Evolutionary conservation across 495 filamentous ascomycete genomes (phyloP).

Genomic region (Penicillium dipodomyicola): DNA sequence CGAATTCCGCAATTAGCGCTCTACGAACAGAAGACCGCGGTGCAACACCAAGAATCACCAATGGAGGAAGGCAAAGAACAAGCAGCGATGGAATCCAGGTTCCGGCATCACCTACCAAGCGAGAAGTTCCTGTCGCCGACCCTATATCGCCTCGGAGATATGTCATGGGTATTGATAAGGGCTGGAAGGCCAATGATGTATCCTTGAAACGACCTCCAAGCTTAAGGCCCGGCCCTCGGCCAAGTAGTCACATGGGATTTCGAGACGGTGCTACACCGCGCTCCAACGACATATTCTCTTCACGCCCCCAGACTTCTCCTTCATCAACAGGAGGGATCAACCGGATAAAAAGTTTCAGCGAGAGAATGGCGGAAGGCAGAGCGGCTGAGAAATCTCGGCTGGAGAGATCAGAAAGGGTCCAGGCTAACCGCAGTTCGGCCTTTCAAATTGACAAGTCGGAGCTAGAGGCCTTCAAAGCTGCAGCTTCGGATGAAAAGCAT

Average conservation of each 20-base stretch:
- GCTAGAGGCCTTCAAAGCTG: conserved; percentile 62
- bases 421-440: conserved; percentile 62
- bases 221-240: conserved; percentile 22
- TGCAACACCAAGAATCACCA: conserved; percentile 27
- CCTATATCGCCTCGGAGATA: conserved; percentile 78
- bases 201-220: conserved; percentile 74
- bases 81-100: conserved; percentile 60
- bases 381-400: conserved; percentile 46
- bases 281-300: conserved; percentile 21
- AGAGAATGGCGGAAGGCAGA: conserved; percentile 71
- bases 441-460: conserved; percentile 68
- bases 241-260: conserved; percentile 35
- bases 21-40: conserved; percentile 21
- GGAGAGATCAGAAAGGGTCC: conserved; percentile 54
- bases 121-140: conserved; percentile 42
- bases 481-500: conserved; percentile 47
- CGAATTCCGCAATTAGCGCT: conserved; percentile 28
- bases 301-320: conserved; percentile 30
- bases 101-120: conserved; percentile 72
- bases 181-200: conserved; percentile 74
- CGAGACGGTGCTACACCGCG: conserved; percentile 29
- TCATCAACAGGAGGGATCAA: conserved; percentile 28
- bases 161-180: conserved; percentile 86
- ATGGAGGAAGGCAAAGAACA: conserved; percentile 13
- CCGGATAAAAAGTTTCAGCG: conserved; percentile 74